Conservation (phyloP, 164 flowering plant species). For the Kingdonia uniflora region DNA sequence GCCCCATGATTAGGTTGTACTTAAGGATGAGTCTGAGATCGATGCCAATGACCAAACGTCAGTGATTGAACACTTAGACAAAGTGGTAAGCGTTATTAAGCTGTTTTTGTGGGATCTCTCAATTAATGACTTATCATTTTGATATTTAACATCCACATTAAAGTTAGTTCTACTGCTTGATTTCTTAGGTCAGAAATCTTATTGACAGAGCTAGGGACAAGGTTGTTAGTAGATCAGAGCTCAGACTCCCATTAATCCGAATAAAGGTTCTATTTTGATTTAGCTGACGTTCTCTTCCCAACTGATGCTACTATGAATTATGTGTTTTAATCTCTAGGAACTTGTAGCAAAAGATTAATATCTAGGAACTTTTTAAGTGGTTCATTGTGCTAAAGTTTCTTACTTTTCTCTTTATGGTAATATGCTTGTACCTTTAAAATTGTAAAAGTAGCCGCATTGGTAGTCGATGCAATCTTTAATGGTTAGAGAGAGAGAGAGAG, state of each 20-base stretch:
- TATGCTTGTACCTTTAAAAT: too few species aligned
- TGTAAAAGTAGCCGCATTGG: too few species aligned
- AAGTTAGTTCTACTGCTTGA: not conserved
- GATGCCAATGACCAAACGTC: conserved; percentile 88
- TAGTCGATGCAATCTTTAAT: too few species aligned
- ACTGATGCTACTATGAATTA: too few species aligned
- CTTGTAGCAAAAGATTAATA: too few species aligned
- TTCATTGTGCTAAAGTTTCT: too few species aligned
- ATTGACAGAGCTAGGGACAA: conserved; percentile 55
- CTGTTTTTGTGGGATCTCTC: not conserved
- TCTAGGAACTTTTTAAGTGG: too few species aligned
- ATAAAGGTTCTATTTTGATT: conserved; percentile 47
- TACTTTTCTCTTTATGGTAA: too few species aligned
- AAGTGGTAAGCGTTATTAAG: conserved; percentile 40
- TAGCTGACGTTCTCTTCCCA: too few species aligned
- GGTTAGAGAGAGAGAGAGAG: too few species aligned
- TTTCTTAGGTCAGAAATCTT: conserved; percentile 59
- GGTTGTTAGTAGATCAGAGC: conserved; percentile 33
- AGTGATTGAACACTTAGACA: conserved; percentile 87
- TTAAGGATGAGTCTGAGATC: conserved; percentile 81
- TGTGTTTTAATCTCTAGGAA: too few species aligned
- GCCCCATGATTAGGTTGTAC: conserved; percentile 44
- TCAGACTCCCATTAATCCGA: conserved; percentile 77
- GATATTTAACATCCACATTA: not conserved
- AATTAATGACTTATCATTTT: too few species aligned